phyloP scores from a whole-genome alignment of 768 basidiomycete species.

The Agaricus blazei region DNA sequence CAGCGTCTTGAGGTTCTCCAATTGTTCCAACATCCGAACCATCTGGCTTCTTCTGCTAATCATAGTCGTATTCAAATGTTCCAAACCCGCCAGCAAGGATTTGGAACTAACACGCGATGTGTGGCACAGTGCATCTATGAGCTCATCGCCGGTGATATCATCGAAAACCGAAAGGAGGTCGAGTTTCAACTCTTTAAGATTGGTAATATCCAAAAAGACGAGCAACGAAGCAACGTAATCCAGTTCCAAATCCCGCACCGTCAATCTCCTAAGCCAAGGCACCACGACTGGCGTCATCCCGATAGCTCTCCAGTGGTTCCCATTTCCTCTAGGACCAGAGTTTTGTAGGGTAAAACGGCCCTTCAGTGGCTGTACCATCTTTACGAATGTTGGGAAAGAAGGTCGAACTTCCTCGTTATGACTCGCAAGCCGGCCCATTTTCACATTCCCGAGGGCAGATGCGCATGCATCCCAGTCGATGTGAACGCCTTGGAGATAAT shows the following conservation, averaged over 20 bases:
- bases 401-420: constrained; percentile 63
- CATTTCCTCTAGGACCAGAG: constrained; percentile 47
- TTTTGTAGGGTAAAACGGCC: constrained; percentile 43
- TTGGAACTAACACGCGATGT: constrained; percentile 33
- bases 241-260: constrained; percentile 34
- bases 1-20: constrained; percentile 41
- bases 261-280: constrained; percentile 33
- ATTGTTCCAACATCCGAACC: constrained; percentile 38
- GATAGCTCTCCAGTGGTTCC: constrained; percentile 35
- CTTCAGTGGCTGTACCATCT: constrained; percentile 52
- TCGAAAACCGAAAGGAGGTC: constrained; percentile 50
- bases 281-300: constrained; percentile 30
- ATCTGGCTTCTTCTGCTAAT: constrained; percentile 22
- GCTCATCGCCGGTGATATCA: constrained; percentile 32
- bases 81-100: constrained; percentile 43
- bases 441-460: constrained; percentile 38
- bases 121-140: constrained; percentile 23
- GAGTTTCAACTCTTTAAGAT: constrained; percentile 39
- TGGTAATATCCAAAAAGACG: constrained; percentile 33
- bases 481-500: constrained; percentile 66
- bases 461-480: constrained; percentile 55
- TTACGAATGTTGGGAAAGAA: constrained; percentile 44
- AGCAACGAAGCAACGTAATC: constrained; percentile 33
- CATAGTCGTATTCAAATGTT: constrained; percentile 41
- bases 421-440: constrained; percentile 54